Conservation (phyloP, 495 filamentous ascomycete species). For the Hypoxylon perforatum region DNA sequence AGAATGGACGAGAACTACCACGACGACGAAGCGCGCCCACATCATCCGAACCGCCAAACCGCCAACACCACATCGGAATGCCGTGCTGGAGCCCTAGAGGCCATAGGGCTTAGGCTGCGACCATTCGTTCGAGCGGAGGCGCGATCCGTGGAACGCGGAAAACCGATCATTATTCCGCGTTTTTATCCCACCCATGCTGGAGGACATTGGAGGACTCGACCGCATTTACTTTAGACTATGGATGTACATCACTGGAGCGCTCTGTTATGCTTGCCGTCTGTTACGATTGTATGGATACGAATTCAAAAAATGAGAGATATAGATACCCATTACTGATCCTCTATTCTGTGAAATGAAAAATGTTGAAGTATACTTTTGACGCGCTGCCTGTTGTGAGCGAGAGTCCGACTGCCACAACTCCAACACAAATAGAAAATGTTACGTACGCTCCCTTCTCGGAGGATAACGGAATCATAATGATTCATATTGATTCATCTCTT, state of each 20-base stretch:
- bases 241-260: background rate
- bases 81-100: background rate
- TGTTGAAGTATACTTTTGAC: too few species aligned
- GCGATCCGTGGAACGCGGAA: conserved; percentile 8
- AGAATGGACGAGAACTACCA: background rate
- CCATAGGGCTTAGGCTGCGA: background rate
- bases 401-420: too few species aligned
- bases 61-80: background rate
- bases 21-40: background rate
- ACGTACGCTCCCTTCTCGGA: too few species aligned
- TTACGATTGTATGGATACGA: conserved; percentile 13
- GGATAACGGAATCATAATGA: too few species aligned
- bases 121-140: background rate
- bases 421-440: too few species aligned
- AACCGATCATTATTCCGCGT: background rate
- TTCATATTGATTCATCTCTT: too few species aligned
- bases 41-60: background rate
- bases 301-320: conserved; percentile 3
- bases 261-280: background rate
- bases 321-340: conserved; percentile 14
- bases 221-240: conserved; percentile 6
- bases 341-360: background rate
- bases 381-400: too few species aligned
- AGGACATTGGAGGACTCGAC: background rate
- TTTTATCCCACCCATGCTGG: conserved; percentile 1